These are phyloP conservation scores for Ulota crispa DNA, from an alignment of 225 moss, liverwort and hornwort species.

Conservation along the genomic window DNA sequence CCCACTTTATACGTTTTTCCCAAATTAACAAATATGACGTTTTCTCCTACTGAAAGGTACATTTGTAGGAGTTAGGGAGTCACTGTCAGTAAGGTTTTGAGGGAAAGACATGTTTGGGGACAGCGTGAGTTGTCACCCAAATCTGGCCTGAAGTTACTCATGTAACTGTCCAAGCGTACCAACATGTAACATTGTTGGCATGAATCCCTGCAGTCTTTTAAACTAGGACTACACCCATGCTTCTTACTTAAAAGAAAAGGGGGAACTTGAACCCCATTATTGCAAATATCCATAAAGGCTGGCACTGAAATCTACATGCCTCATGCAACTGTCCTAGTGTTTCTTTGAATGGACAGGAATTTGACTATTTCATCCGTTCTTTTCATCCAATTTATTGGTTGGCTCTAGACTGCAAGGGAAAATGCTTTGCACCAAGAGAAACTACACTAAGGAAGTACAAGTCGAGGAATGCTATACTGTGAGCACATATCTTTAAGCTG, in stretches of 20 bases:
- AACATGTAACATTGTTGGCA: neutral
- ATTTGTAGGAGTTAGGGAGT: too few species aligned
- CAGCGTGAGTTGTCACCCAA: neutral
- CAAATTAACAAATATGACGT: too few species aligned
- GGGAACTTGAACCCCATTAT: neutral
- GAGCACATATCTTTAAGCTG: too few species aligned
- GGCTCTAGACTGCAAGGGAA: too few species aligned
- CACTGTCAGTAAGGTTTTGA: neutral
- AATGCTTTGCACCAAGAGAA: too few species aligned
- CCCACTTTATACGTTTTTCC: too few species aligned
- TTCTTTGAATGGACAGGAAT: too few species aligned
- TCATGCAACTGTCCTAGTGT: neutral
- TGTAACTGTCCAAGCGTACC: neutral
- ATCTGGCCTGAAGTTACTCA: neutral
- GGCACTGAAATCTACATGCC: neutral
- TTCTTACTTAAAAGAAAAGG: neutral
- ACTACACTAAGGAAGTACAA: too few species aligned
- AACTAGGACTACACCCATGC: neutral
- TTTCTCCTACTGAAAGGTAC: too few species aligned
- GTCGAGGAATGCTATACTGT: too few species aligned
- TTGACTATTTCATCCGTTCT: too few species aligned
- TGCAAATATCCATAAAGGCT: neutral
- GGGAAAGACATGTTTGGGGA: neutral
- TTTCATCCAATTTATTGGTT: too few species aligned
- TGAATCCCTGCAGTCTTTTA: neutral